These are phyloP conservation scores for Gymnopus androsaceus DNA, from an alignment of 1,284 basidiomycete species.

Conservation along the genomic window DNA sequence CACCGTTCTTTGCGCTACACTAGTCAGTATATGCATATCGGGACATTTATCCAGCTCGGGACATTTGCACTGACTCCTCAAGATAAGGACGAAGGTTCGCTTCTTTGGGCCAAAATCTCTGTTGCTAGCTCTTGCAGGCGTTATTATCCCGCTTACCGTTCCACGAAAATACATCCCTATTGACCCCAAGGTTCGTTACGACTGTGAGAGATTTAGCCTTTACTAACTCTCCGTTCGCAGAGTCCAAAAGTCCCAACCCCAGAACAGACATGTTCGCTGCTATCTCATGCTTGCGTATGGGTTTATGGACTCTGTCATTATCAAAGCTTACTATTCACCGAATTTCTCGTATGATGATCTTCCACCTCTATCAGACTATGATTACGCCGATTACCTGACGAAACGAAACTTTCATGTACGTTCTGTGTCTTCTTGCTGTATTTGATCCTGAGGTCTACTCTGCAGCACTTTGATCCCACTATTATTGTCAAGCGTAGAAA, in stretches of 20 bases:
- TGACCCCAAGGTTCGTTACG: conserved; percentile 30
- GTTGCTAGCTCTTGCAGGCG: conserved; percentile 24
- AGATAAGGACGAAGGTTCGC: conserved; percentile 25
- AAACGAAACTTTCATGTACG: conserved; percentile 26
- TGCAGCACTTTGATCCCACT: conserved; percentile 9
- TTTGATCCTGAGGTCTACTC: conserved; percentile 25
- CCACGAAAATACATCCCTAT: conserved; percentile 32
- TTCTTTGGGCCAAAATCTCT: conserved; percentile 30
- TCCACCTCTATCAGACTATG: conserved; percentile 53
- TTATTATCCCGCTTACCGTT: conserved; percentile 29
- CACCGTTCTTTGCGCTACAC: conserved; percentile 14
- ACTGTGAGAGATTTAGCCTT: background rate
- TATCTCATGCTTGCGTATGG: conserved; percentile 51
- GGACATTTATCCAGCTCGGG: conserved; percentile 54
- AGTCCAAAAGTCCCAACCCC: conserved; percentile 43
- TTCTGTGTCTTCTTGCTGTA: conserved; percentile 39
- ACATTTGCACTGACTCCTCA: conserved; percentile 34
- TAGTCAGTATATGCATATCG: conserved; percentile 48
- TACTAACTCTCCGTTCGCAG: conserved; percentile 27
- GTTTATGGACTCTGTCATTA: conserved; percentile 49
- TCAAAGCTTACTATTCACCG: conserved; percentile 29
- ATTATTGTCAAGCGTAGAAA: conserved; percentile 24
- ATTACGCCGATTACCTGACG: conserved; percentile 32
- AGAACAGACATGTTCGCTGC: conserved; percentile 55
- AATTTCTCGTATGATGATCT: conserved; percentile 36